Evolutionary conservation across 495 filamentous ascomycete species (phyloP).

Genomic region (Saxophila tyrrhenica): DNA sequence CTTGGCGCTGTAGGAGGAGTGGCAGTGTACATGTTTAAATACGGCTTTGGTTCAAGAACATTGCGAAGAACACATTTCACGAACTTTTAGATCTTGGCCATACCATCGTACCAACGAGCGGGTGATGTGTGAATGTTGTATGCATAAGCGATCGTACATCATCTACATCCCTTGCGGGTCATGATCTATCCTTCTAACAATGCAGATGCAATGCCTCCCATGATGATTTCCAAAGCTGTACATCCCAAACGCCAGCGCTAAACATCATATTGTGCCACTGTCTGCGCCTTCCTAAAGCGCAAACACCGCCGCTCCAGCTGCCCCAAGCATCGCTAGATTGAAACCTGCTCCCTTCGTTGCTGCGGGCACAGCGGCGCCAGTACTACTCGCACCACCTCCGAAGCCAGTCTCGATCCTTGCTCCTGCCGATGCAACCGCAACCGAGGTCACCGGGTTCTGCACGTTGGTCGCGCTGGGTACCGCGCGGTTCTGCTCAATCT

Average conservation of each 20-base stretch:
- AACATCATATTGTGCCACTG: neutral
- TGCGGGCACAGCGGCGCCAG: slow-evolving; percentile 5
- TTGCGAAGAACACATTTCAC: too few relatives aligned
- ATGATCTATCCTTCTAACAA: neutral
- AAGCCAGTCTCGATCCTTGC: slow-evolving; percentile 12
- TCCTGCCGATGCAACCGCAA: slow-evolving; percentile 23
- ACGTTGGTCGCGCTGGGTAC: slow-evolving; percentile 66
- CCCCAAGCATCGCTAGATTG: slow-evolving; percentile 13
- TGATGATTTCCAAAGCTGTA: neutral
- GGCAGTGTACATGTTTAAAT: too few relatives aligned
- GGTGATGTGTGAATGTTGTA: too few relatives aligned
- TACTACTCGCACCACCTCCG: neutral
- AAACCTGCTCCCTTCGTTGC: slow-evolving; percentile 9
- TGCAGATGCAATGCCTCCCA: neutral
- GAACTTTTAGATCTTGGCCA: too few relatives aligned
- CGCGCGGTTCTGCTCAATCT: slow-evolving; percentile 56
- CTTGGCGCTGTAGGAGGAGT: slow-evolving; percentile 78
- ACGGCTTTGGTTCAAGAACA: too few relatives aligned
- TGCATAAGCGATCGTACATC: neutral
- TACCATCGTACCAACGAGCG: too few relatives aligned
- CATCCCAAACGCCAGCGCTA: neutral
- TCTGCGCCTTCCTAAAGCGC: slow-evolving; percentile 12
- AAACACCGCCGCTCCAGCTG: slow-evolving; percentile 10
- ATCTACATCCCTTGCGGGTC: neutral
- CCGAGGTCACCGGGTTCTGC: slow-evolving; percentile 45